Conservation (phyloP, 306 rosid genomes). For the Dryas alaskensis region DNA sequence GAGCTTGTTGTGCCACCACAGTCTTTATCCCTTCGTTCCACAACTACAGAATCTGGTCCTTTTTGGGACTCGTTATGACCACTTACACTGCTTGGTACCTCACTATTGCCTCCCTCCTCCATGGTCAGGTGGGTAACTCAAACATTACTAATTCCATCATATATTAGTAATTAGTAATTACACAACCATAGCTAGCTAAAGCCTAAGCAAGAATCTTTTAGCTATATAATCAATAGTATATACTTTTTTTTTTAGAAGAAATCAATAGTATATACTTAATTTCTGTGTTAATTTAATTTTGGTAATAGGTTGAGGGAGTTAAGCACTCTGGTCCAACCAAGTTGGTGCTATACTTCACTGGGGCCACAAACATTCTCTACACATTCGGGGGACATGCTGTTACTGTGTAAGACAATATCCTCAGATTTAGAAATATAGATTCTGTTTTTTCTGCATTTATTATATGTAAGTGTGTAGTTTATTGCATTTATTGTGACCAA, state of each 20-base stretch:
- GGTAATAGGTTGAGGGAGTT: constrained; percentile 73
- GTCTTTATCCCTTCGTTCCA: constrained; percentile 96
- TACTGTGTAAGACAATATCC: constrained; percentile 81
- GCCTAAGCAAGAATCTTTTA: too few species aligned
- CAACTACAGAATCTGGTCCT: constrained; percentile 97
- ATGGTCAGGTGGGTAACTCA: constrained; percentile 68
- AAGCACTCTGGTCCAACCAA: constrained; percentile 89
- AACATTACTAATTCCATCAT: too few species aligned
- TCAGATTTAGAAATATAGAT: constrained; percentile 11
- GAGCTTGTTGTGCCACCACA: constrained; percentile 99
- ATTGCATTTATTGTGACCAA: not conserved
- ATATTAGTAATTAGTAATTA: too few species aligned
- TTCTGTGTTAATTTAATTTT: too few species aligned
- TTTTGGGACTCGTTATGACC: constrained; percentile 93
- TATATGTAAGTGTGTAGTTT: not conserved
- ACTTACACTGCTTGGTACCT: constrained; percentile 99
- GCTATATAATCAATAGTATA: too few species aligned
- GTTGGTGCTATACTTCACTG: constrained; percentile 89
- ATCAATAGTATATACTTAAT: too few species aligned
- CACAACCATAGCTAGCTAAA: too few species aligned
- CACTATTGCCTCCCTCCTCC: constrained; percentile 74
- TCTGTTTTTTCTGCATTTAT: not conserved
- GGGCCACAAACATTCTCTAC: constrained; percentile 99
- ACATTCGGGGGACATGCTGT: constrained; percentile 99
- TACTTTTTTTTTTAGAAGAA: too few species aligned